Base-by-base conservation (phyloP, 2,329 filamentous ascomycete genomes). In the Cladophialophora psammophila region DNA sequence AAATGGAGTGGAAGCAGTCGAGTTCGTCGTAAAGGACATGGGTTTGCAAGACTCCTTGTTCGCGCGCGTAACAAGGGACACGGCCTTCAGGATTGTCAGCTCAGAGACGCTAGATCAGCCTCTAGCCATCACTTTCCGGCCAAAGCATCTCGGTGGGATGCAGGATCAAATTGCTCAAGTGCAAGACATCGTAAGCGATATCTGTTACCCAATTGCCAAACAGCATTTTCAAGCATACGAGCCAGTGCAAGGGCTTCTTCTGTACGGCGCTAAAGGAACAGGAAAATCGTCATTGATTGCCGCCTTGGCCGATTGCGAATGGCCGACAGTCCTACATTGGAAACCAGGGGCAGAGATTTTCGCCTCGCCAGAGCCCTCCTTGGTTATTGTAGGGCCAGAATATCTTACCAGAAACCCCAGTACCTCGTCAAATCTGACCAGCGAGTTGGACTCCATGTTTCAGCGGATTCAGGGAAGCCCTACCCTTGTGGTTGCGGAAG, bases 221-320 rank as follows among this genome's bases (percentile, higher is more conserved):
- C 31, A 57, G 20, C 53, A 60, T 57, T 67, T 60, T 38, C 53
- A 56, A 35, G 20, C 35, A 20, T 66, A 70, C 48, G 34, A 61
- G 48, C 76, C 75, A 73, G 79, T 72, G 80, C 85, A 86, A 60
- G 88, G 88, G 0, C 85, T 95, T 40, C 84, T 95, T 31, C 82
- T 97, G 4, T 90, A 96, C 76, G 94, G 94, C 13, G 89, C 91
- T 18, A 87, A 88, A 69, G 94, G 94, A 10, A 96, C 92, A 0
- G 94, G 94, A 31, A 97, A 97, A 80, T 90, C 88, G 0, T 84
- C 91, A 70, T 82, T 97, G 0, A 81, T 97, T 1, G 78, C 90
- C 15, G 86, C 87, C 36, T 83, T 97, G 20, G 86, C 88, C 8
- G 84, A 82, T 6, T 87, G 88, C 0, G 85, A 84, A 65, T 97